Evolutionary conservation across 495 filamentous ascomycete species (phyloP).

Genomic region (Neurospora discreta): DNA sequence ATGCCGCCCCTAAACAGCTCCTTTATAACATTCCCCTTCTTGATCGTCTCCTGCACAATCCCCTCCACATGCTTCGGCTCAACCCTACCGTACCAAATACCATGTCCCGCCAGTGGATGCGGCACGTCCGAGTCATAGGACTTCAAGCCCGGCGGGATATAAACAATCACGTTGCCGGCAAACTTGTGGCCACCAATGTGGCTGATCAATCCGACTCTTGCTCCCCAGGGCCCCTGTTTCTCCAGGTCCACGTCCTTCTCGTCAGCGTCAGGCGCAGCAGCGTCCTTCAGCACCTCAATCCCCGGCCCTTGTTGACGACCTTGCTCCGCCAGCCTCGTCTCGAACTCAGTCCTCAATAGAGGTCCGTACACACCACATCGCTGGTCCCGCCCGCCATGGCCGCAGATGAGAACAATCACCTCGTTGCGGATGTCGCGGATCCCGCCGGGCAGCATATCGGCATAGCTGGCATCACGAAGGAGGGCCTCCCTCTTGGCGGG

Average conservation of each 20-base stretch:
- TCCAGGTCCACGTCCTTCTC: slow-evolving; percentile 10
- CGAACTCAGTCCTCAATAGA: slow-evolving; percentile 57
- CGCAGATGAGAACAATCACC: slow-evolving; percentile 70
- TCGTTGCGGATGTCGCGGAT: slow-evolving; percentile 47
- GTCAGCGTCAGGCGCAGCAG: slow-evolving; percentile 11
- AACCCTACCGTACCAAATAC: slow-evolving; percentile 89
- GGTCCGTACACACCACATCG: slow-evolving; percentile 77
- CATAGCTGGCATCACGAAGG: slow-evolving; percentile 29
- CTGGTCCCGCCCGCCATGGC: slow-evolving; percentile 66
- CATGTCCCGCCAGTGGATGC: slow-evolving; percentile 63
- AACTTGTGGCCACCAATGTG: slow-evolving; percentile 91
- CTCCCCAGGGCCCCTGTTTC: background rate
- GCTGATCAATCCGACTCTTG: slow-evolving; percentile 60
- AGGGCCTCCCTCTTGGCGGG: slow-evolving; percentile 36
- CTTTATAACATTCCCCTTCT: slow-evolving; percentile 57
- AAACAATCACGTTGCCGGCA: slow-evolving; percentile 88
- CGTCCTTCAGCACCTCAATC: slow-evolving; percentile 24
- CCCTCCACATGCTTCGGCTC: slow-evolving; percentile 81
- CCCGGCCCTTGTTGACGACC: background rate
- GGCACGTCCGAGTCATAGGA: slow-evolving; percentile 8
- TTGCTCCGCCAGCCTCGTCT: slow-evolving; percentile 24
- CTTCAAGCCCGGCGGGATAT: slow-evolving; percentile 53
- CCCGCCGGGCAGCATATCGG: slow-evolving; percentile 26
- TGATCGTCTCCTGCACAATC: slow-evolving; percentile 69
- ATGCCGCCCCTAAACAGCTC: slow-evolving; percentile 67